Base-by-base conservation (phyloP, 2,329 filamentous ascomycete species). In the Fusarium aywerte region DNA sequence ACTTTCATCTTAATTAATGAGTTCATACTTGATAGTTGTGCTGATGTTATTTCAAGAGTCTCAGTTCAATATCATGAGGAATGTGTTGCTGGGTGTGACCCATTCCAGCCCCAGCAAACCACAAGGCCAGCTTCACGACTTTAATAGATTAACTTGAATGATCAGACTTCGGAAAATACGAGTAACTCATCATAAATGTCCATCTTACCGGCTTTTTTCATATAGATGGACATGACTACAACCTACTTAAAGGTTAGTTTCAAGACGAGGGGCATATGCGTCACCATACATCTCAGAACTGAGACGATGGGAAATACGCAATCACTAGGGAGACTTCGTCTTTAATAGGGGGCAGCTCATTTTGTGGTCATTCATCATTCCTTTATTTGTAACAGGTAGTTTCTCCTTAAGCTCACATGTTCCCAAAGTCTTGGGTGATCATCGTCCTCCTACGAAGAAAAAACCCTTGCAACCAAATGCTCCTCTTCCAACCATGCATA, bases 71-170 rank as follows among this genome's bases (percentile, higher is more conserved):
- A 68, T 72, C 52, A 54, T 54, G 51, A 75, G 78, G 78, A 80
- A 80, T 80, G 78, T 74, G 78, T 80, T 79, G 78, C 75, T 64
- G 68, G 53, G 71, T 63, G 73, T 73, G 60, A 75, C 65, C 64
- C 78, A 80, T 80, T 80, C 78, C 78, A 77, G 52, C 52, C 38
- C 50, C 40, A 43, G 38, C 57, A 64, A 69, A 71, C 67, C 57
- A 58, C 29, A 50, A 45, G n/a, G 25, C 31, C 36, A 52, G 57
- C 57, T 51, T 45, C 50, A 21, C 43, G 53, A 58, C 62, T 66
- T 35, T 35, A 33, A 39, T 25, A 62, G 39, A 70, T 62, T 53
- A 65, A 25, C 27, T 38, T 21, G 18, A 50, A 38, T 38, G 10
- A 23, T 20, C 31, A 43, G 36, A 3, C 42, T 21, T 38, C 49